Evolutionary conservation across 441 rosid species (phyloP).

Genomic region (Melastoma candidum): DNA sequence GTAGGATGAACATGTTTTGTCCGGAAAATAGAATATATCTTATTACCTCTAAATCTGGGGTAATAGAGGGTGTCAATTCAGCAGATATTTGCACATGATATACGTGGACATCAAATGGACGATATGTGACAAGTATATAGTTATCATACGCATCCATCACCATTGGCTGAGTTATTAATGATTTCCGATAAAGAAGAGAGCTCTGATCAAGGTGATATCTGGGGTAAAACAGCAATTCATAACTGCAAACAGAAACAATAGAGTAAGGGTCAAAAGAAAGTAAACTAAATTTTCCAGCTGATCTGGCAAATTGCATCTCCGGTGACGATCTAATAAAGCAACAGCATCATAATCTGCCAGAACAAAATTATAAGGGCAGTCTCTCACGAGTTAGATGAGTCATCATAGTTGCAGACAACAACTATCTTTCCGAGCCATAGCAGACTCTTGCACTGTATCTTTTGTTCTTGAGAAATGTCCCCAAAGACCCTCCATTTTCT

Average conservation of each 20-base stretch:
- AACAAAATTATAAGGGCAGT: conserved; percentile 1
- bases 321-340: not conserved
- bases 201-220: conserved; percentile 95
- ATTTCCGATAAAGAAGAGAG: conserved; percentile 79
- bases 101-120: conserved; percentile 84
- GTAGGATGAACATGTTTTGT: no score
- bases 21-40: conserved; percentile 9
- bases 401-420: conserved; percentile 82
- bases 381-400: conserved; percentile 74
- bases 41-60: conserved; percentile 81
- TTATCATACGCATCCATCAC: conserved; percentile 96
- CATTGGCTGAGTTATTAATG: conserved; percentile 83
- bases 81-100: conserved; percentile 68
- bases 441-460: conserved; percentile 91
- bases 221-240: conserved; percentile 93
- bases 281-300: conserved; percentile 1
- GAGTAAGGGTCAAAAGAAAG: not conserved
- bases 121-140: conserved; percentile 78
- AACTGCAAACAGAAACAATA: conserved; percentile 34
- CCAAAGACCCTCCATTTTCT: conserved; percentile 98
- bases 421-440: conserved; percentile 92
- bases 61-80: conserved; percentile 70
- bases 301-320: no score
- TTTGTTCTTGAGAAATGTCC: conserved; percentile 91
- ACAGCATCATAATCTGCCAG: not conserved